Evolutionary conservation across 2,329 filamentous ascomycete genomes (phyloP).

Genomic region (Stenocarpella maydis): DNA sequence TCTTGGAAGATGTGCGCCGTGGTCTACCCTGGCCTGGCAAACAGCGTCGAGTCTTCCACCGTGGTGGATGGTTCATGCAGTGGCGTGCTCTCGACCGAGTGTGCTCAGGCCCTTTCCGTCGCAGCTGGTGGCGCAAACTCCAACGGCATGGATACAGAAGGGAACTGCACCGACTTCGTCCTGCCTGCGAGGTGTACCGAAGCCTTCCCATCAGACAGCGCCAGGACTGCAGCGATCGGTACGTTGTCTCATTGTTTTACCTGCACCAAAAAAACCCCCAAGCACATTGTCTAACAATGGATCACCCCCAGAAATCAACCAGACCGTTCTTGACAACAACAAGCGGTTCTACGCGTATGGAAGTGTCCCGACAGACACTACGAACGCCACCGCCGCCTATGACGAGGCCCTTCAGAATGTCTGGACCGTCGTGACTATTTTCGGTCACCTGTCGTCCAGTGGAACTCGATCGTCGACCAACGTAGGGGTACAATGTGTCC

Average conservation of each 20-base stretch:
- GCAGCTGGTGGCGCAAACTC: conserved; percentile 7
- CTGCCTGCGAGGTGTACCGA: conserved; percentile 13
- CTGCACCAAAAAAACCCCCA: too few relatives aligned
- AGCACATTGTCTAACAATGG: not conserved
- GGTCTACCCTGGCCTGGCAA: conserved; percentile 22
- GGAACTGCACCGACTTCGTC: conserved; percentile 10
- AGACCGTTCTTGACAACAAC: conserved; percentile 20
- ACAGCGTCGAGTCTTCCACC: not conserved
- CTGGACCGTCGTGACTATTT: conserved; percentile 25
- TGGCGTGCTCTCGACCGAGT: conserved; percentile 3
- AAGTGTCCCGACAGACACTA: conserved; percentile 2
- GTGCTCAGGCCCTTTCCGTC: conserved; percentile 11
- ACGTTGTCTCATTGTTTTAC: not conserved
- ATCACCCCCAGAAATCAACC: conserved; percentile 11
- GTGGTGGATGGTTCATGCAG: conserved; percentile 21
- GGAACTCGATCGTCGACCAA: conserved; percentile 1
- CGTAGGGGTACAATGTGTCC: conserved; percentile 22
- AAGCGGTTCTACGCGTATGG: conserved; percentile 31
- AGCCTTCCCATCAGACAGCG: conserved; percentile 4
- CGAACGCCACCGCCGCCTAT: conserved; percentile 3
- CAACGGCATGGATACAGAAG: conserved; percentile 21
- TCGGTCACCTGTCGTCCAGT: conserved; percentile 19
- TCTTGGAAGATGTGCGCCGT: conserved; percentile 29
- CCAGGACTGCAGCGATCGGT: not conserved
- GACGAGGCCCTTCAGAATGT: conserved; percentile 21